Percentiles rank a stretch among this genome's conserved stretches.
Evolutionary conservation across 2,329 filamentous ascomycete species (phyloP).

Genomic region (Penicillium decumbens): DNA sequence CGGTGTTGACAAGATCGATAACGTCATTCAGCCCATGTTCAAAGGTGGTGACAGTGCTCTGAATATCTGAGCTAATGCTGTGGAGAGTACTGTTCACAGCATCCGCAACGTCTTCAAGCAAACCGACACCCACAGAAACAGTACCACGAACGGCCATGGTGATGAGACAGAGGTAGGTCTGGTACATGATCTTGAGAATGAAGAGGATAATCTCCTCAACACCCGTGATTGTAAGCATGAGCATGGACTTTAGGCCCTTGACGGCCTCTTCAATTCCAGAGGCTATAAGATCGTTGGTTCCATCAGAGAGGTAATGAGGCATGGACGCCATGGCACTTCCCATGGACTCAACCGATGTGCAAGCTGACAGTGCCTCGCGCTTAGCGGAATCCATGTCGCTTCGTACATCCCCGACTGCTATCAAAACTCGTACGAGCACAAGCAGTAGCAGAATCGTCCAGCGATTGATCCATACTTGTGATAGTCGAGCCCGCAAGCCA

Average conservation of each 20-base stretch:
- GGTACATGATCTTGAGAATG: constrained; percentile 84
- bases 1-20: constrained; percentile 52
- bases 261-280: constrained; percentile 75
- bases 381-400: constrained; percentile 71
- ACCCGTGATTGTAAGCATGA: constrained; percentile 73
- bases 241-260: constrained; percentile 70
- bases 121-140: constrained; percentile 62
- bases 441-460: constrained; percentile 90
- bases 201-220: constrained; percentile 87
- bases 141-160: constrained; percentile 76
- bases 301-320: constrained; percentile 87
- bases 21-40: constrained; percentile 53
- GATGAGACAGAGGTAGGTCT: constrained; percentile 85
- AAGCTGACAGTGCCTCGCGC: constrained; percentile 77
- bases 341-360: constrained; percentile 84
- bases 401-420: constrained; percentile 69
- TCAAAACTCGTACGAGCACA: constrained; percentile 73
- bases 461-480: constrained; percentile 94
- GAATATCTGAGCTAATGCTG: constrained; percentile 45
- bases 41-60: constrained; percentile 45
- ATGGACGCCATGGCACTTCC: constrained; percentile 96
- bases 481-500: constrained; percentile 79
- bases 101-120: constrained; percentile 57
- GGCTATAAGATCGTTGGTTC: constrained; percentile 81
- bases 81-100: constrained; percentile 55